A percentile compares a stretch with the other conserved stretches of the same genome.
Evolutionary conservation across 2,329 filamentous ascomycete species (phyloP).

Genomic region (Coleophoma cylindrospora): DNA sequence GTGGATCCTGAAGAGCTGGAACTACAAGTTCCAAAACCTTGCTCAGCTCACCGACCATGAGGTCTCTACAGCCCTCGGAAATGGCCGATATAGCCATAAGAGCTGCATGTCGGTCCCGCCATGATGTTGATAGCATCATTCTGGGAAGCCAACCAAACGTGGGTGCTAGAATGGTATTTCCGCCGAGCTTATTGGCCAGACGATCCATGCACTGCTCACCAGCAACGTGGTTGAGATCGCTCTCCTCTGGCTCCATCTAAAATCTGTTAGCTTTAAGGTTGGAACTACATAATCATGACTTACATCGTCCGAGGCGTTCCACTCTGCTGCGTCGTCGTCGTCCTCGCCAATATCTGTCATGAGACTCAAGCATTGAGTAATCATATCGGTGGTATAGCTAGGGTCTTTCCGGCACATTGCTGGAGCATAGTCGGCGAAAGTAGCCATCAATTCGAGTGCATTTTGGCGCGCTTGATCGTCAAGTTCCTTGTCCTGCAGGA

Average conservation of each 20-base stretch:
- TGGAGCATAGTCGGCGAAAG: conserved; percentile 91
- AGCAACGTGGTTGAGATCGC: conserved; percentile 93
- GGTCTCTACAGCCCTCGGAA: conserved; percentile 90
- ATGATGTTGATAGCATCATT: conserved; percentile 94
- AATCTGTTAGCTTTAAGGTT: conserved; percentile 19
- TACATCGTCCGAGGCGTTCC: conserved; percentile 88
- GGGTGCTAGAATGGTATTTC: conserved; percentile 83
- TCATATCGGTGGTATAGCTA: conserved; percentile 94
- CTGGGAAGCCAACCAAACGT: conserved; percentile 96
- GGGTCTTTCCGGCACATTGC: conserved; percentile 92
- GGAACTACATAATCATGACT: conserved; percentile 28
- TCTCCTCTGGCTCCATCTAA: conserved; percentile 89
- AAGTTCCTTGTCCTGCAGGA: conserved; percentile 94
- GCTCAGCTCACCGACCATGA: conserved; percentile 92
- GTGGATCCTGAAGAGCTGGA: conserved; percentile 81
- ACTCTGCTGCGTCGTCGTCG: conserved; percentile 91
- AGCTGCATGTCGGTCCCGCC: conserved; percentile 92
- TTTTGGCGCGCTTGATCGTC: conserved; percentile 89
- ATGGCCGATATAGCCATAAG: conserved; percentile 99
- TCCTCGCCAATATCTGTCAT: conserved; percentile 97
- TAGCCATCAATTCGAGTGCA: conserved; percentile 93
- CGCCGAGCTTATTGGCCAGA: conserved; percentile 93
- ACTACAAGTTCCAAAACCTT: conserved; percentile 95
- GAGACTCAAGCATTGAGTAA: conserved; percentile 92
- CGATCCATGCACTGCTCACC: conserved; percentile 99